A percentile compares a stretch with the other conserved stretches of the same genome.
Conservation (phyloP, 139 green algal species). For the Haematococcus lacustris region DNA sequence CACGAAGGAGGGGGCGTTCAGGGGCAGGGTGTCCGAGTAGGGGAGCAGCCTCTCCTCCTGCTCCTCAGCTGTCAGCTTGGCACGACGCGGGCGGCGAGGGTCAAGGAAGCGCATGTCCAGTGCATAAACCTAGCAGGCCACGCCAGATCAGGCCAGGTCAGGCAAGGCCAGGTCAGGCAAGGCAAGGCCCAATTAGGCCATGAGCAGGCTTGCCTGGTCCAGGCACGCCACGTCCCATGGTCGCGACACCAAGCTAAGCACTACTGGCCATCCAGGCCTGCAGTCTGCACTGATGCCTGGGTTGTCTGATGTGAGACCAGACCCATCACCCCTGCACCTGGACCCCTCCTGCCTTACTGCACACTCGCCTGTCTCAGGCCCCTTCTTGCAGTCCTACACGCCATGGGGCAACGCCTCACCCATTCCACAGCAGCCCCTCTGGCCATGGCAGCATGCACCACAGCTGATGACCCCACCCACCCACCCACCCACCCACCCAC, state of each 20-base stretch:
- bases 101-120: slow-evolving; percentile 85
- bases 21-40: slow-evolving; percentile 64
- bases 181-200: no score
- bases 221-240: no score
- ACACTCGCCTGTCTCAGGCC: no score
- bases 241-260: no score
- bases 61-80: slow-evolving; percentile 61
- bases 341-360: no score
- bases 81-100: slow-evolving; percentile 61
- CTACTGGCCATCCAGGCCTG: no score
- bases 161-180: no score
- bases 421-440: neutral
- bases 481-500: neutral
- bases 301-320: no score
- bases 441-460: neutral
- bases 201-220: no score
- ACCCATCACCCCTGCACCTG: no score
- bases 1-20: slow-evolving; percentile 39
- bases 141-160: no score
- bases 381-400: neutral
- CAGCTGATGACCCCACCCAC: neutral
- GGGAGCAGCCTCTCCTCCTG: slow-evolving; percentile 80
- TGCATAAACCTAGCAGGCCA: slow-evolving; percentile 63
- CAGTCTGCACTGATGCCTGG: no score
- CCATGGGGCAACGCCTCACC: neutral